Evolutionary conservation across 1,284 basidiomycete species (phyloP).

Genomic region (Rhodofomes roseus): DNA sequence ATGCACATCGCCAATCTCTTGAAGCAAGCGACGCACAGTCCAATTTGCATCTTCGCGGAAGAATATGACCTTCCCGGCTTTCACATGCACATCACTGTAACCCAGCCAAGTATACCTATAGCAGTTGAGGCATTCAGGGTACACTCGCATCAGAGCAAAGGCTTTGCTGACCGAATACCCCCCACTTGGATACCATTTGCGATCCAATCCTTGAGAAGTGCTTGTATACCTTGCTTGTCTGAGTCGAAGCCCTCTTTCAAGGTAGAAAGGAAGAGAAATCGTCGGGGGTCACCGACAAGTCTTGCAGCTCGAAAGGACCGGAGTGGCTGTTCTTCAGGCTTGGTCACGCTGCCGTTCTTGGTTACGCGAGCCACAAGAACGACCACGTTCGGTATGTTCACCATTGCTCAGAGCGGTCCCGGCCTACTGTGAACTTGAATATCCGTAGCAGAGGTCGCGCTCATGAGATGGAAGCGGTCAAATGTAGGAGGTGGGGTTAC

Average conservation of each 20-base stretch:
- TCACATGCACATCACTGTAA: slow-evolving; percentile 19
- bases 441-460: too few relatives aligned
- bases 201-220: slow-evolving; percentile 7
- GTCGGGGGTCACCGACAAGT: slow-evolving; percentile 16
- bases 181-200: slow-evolving; percentile 11
- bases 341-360: slow-evolving; percentile 7
- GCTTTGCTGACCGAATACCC: slow-evolving; percentile 9
- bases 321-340: slow-evolving; percentile 5
- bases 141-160: background rate
- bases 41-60: slow-evolving; percentile 19
- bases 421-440: too few relatives aligned
- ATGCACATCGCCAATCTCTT: slow-evolving; percentile 14
- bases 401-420: background rate
- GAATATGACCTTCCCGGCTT: slow-evolving; percentile 18
- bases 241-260: background rate
- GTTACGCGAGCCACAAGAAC: background rate
- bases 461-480: too few relatives aligned
- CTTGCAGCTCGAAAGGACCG: slow-evolving; percentile 17
- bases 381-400: background rate
- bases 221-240: background rate
- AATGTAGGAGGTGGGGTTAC: too few relatives aligned
- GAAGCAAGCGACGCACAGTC: slow-evolving; percentile 16
- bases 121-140: background rate
- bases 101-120: slow-evolving; percentile 20
- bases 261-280: slow-evolving; percentile 15